Conservation (phyloP, 2,329 filamentous ascomycete genomes). For the Colletotrichum brevisporum region DNA sequence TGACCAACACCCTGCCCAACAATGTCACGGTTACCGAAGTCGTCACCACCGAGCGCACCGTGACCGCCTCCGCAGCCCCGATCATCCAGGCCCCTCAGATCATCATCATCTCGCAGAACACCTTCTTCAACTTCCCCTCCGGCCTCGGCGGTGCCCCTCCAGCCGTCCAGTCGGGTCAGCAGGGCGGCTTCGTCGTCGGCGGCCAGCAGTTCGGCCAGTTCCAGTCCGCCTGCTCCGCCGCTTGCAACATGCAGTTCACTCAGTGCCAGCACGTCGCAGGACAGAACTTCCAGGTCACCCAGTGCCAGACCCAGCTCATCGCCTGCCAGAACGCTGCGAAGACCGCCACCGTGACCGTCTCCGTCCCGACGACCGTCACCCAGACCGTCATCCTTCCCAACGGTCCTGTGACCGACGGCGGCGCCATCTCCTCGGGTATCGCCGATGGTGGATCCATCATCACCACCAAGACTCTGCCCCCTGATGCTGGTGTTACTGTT, state of each 20-base stretch:
- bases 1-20: conserved; percentile 27
- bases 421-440: conserved; percentile 29
- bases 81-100: conserved; percentile 36
- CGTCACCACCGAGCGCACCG: conserved; percentile 36
- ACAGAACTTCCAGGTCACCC: conserved; percentile 39
- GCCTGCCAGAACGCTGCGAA: conserved; percentile 40
- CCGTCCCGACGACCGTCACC: conserved; percentile 39
- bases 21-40: conserved; percentile 38
- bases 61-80: conserved; percentile 31
- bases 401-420: conserved; percentile 14
- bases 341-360: conserved; percentile 40
- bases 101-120: conserved; percentile 41
- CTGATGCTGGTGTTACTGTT: conserved; percentile 38
- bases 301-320: conserved; percentile 41
- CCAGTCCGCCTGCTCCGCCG: conserved; percentile 39
- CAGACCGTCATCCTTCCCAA: conserved; percentile 41
- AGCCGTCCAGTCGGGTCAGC: conserved; percentile 34
- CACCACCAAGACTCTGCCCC: conserved; percentile 37
- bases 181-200: conserved; percentile 41
- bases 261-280: conserved; percentile 42
- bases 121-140: conserved; percentile 42
- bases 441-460: conserved; percentile 36
- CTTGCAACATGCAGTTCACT: conserved; percentile 40
- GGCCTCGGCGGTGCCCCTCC: conserved; percentile 38
- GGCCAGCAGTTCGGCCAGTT: conserved; percentile 39